These are phyloP conservation scores for Corymbia citriodora DNA, from an alignment of 441 rosid genomes.

Conservation along the genomic window DNA sequence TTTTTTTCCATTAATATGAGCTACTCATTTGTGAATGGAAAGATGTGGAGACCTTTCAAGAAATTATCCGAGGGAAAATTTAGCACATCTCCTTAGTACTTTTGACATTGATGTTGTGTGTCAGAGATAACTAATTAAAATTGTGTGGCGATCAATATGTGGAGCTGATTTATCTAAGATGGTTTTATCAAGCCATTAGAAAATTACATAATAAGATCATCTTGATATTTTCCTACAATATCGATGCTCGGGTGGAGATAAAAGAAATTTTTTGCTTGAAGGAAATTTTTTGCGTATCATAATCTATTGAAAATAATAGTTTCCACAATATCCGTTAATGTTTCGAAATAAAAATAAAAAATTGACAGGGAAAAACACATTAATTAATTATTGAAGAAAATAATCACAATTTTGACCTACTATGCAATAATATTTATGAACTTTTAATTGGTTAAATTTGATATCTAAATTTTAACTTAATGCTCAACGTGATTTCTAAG, in stretches of 20 bases:
- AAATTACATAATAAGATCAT: too few relatives aligned
- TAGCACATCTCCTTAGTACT: background rate
- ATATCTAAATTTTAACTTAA: too few relatives aligned
- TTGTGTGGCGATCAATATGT: fast-evolving
- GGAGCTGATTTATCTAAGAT: fast-evolving
- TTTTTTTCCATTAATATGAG: background rate
- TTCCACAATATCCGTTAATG: background rate
- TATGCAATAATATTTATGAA: too few relatives aligned
- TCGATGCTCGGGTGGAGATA: fast-evolving
- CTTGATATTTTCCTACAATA: background rate
- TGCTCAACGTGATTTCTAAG: too few relatives aligned
- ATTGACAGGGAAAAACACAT: background rate
- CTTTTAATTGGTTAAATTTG: too few relatives aligned
- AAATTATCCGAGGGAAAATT: background rate
- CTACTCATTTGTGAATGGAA: background rate
- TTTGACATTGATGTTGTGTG: background rate
- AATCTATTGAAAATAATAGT: fast-evolving
- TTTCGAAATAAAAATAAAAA: background rate
- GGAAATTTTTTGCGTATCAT: background rate
- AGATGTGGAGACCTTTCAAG: fast-evolving
- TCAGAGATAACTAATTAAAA: background rate
- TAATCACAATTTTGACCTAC: too few relatives aligned
- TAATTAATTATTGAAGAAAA: too few relatives aligned
- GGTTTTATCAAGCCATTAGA: background rate
- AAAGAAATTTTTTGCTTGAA: too few relatives aligned